These are phyloP conservation scores for Skeletonema grethae DNA, from an alignment of 108 stramenopile species.

Conservation along the genomic window DNA sequence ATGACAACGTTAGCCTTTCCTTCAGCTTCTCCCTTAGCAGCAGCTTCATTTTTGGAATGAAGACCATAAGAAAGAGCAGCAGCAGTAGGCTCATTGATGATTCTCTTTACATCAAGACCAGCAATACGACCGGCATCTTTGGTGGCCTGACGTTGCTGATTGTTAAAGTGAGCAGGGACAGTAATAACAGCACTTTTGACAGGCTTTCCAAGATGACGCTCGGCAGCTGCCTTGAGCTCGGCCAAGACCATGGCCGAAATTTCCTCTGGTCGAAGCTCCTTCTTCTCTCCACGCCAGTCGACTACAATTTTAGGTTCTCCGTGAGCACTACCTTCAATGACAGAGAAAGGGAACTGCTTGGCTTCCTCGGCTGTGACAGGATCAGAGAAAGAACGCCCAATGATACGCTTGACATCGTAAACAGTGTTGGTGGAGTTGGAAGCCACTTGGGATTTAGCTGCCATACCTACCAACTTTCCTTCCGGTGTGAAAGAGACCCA, in stretches of 20 bases:
- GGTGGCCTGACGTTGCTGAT: slow-evolving; percentile 89
- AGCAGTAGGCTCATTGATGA: slow-evolving; percentile 83
- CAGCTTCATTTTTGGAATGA: slow-evolving; percentile 45
- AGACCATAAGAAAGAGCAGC: slow-evolving; percentile 76
- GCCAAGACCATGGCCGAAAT: slow-evolving; percentile 65
- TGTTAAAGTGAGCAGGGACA: slow-evolving; percentile 90
- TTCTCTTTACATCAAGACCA: slow-evolving; percentile 62
- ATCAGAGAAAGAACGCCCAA: slow-evolving; percentile 62
- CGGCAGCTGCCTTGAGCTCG: slow-evolving; percentile 63
- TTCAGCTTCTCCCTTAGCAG: slow-evolving; percentile 11
- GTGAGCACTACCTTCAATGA: slow-evolving; percentile 46
- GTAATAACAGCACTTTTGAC: slow-evolving; percentile 82
- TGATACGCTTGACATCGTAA: slow-evolving; percentile 73
- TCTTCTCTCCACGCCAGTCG: slow-evolving; percentile 53
- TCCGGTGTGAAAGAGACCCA: slow-evolving; percentile 79
- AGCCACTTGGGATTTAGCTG: slow-evolving; percentile 69
- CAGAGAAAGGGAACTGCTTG: slow-evolving; percentile 55
- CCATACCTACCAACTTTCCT: slow-evolving; percentile 58
- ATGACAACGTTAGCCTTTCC: slow-evolving; percentile 72
- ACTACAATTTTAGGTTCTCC: slow-evolving; percentile 56
- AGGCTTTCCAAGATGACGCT: slow-evolving; percentile 48
- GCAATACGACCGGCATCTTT: slow-evolving; percentile 80
- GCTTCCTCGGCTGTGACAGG: slow-evolving; percentile 56
- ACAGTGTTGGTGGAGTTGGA: slow-evolving; percentile 62
- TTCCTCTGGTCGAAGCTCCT: slow-evolving; percentile 67